Conservation (phyloP, 441 rosid species). For the Mallotus japonicus region DNA sequence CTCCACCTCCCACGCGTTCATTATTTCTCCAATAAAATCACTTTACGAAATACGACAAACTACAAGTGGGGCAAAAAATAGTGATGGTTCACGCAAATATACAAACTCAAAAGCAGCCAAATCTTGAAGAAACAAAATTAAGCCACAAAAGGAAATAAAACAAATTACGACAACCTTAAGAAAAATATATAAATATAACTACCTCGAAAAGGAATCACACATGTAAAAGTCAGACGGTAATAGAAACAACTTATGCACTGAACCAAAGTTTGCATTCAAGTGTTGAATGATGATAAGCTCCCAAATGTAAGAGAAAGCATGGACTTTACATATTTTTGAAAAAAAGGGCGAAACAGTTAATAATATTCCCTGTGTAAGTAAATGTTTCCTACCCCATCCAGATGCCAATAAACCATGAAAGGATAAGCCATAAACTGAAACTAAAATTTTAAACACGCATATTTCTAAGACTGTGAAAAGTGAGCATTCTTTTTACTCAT, state of each 20-base stretch:
- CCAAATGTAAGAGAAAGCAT: background rate
- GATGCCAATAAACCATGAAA: background rate
- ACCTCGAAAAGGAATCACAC: slow-evolving; percentile 13
- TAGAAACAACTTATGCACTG: slow-evolving; percentile 15
- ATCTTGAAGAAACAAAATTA: slow-evolving; percentile 15
- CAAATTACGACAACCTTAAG: too few relatives aligned
- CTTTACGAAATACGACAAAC: slow-evolving; percentile 22
- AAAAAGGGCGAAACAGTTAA: background rate
- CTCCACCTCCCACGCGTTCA: slow-evolving; percentile 27
- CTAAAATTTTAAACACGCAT: background rate
- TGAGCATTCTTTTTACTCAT: background rate
- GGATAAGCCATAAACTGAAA: slow-evolving; percentile 19
- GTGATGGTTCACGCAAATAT: slow-evolving; percentile 14
- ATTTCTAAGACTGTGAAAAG: slow-evolving; percentile 8
- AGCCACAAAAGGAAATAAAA: slow-evolving; percentile 21
- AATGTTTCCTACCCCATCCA: slow-evolving; percentile 19
- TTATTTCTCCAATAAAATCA: slow-evolving; percentile 19
- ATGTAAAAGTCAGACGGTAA: slow-evolving; percentile 14
- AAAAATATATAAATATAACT: slow-evolving; percentile 8
- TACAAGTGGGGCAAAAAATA: slow-evolving; percentile 20
- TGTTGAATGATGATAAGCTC: slow-evolving; percentile 2
- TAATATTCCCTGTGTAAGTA: slow-evolving; percentile 12
- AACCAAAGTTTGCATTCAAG: slow-evolving; percentile 9
- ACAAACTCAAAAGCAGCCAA: slow-evolving; percentile 12
- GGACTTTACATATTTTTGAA: slow-evolving; percentile 1